Evolutionary conservation across 2,329 filamentous ascomycete genomes (phyloP).

Genomic region (Dothideomycetidae sp.): DNA sequence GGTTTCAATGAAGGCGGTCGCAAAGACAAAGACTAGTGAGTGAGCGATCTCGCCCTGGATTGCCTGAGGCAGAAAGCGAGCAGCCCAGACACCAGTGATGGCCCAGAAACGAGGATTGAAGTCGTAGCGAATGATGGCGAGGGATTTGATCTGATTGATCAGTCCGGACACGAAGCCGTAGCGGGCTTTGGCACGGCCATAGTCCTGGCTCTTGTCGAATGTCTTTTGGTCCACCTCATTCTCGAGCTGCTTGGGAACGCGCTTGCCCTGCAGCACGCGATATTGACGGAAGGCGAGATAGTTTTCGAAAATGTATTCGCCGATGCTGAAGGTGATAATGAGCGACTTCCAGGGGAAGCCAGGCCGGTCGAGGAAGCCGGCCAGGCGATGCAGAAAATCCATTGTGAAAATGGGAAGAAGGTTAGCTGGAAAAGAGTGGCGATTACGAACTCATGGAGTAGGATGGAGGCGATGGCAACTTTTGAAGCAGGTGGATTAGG

Average conservation of each 20-base stretch:
- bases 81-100: slow-evolving; percentile 59
- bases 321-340: slow-evolving; percentile 85
- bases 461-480: too few species aligned
- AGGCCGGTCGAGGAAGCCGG: slow-evolving; percentile 75
- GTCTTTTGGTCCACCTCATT: slow-evolving; percentile 80
- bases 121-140: slow-evolving; percentile 81
- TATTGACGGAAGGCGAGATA: slow-evolving; percentile 87
- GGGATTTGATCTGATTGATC: slow-evolving; percentile 75
- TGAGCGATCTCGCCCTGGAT: slow-evolving; percentile 90
- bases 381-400: slow-evolving; percentile 46
- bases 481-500: too few species aligned
- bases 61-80: slow-evolving; percentile 57
- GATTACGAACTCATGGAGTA: too few species aligned
- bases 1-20: slow-evolving; percentile 71
- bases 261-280: slow-evolving; percentile 63
- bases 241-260: slow-evolving; percentile 71
- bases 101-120: slow-evolving; percentile 84
- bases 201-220: slow-evolving; percentile 83
- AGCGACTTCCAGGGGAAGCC: slow-evolving; percentile 96
- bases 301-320: slow-evolving; percentile 79
- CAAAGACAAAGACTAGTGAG: slow-evolving; percentile 81
- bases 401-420: slow-evolving; percentile 13
- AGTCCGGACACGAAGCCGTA: slow-evolving; percentile 70
- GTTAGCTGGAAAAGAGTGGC: not conserved
- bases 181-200: slow-evolving; percentile 88